Conservation (phyloP, 495 filamentous ascomycete species). For the Daldinia caldariorum region DNA sequence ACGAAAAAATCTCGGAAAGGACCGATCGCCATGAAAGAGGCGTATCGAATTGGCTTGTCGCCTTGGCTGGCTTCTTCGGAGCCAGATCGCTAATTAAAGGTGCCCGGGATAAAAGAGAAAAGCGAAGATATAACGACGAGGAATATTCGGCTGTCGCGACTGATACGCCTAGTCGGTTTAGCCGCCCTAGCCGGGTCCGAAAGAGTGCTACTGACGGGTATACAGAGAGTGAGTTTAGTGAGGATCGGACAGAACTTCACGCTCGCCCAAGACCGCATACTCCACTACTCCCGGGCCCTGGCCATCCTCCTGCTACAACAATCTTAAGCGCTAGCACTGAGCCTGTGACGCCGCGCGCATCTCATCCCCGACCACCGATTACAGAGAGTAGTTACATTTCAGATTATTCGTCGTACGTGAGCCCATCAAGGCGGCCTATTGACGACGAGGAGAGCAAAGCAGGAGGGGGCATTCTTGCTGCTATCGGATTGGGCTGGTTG, state of each 20-base stretch:
- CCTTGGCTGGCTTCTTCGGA: constrained; percentile 72
- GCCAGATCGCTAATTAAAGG: constrained; percentile 71
- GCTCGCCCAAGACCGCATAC: constrained; percentile 46
- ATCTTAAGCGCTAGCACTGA: constrained; percentile 53
- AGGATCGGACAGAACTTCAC: constrained; percentile 55
- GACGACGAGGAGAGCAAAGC: constrained; percentile 54
- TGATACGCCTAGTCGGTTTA: constrained; percentile 59
- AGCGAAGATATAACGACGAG: constrained; percentile 67
- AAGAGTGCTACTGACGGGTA: constrained; percentile 45
- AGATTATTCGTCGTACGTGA: constrained; percentile 62
- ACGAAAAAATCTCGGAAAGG: constrained; percentile 68
- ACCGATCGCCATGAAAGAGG: constrained; percentile 57
- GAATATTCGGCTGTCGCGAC: constrained; percentile 65
- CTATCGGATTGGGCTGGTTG: constrained; percentile 72
- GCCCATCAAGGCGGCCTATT: constrained; percentile 54
- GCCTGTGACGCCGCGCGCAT: constrained; percentile 55
- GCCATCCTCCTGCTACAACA: constrained; percentile 50
- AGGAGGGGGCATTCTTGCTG: constrained; percentile 70
- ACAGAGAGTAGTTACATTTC: constrained; percentile 59
- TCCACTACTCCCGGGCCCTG: constrained; percentile 54
- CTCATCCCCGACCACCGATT: constrained; percentile 48
- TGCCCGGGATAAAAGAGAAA: constrained; percentile 67
- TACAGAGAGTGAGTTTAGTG: constrained; percentile 59
- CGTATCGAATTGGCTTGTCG: constrained; percentile 72
- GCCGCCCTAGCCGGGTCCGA: constrained; percentile 50